Conservation (phyloP, 371 early-diverging fungal species). For the Umbelopsis sp. region DNA sequence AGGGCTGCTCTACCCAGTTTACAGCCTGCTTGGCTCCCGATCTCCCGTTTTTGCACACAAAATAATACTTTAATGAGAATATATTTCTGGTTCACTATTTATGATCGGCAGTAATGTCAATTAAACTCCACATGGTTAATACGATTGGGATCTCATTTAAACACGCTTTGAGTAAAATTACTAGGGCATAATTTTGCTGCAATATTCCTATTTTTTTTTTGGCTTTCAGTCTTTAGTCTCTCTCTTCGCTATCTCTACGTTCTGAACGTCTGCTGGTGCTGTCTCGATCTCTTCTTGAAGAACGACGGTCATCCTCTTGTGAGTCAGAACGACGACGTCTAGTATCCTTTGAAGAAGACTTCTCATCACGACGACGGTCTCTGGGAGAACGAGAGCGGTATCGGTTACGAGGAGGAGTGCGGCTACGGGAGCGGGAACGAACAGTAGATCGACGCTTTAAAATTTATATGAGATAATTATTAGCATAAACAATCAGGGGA, state of each 20-base stretch:
- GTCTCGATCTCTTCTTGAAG: background rate
- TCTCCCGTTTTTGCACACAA: too few relatives aligned
- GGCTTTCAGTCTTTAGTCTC: background rate
- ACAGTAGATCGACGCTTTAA: constrained; percentile 25
- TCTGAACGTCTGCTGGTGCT: constrained; percentile 2
- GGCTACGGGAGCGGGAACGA: constrained; percentile 23
- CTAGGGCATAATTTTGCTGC: too few relatives aligned
- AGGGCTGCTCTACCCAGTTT: too few relatives aligned
- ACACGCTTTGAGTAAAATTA: too few relatives aligned
- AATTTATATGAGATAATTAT: background rate
- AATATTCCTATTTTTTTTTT: too few relatives aligned
- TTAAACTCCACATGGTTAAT: too few relatives aligned
- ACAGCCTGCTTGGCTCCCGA: too few relatives aligned
- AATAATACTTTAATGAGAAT: too few relatives aligned
- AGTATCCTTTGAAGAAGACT: background rate
- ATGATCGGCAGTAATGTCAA: too few relatives aligned
- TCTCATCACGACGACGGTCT: constrained; percentile 15
- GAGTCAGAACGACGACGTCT: background rate
- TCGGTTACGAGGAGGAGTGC: constrained; percentile 17
- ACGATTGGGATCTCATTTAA: too few relatives aligned
- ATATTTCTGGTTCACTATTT: too few relatives aligned
- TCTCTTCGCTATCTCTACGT: background rate
- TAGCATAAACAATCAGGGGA: background rate
- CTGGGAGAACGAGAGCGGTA: constrained; percentile 36
- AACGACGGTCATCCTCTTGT: constrained; percentile 8